Evolutionary conservation across 805 yeast genomes (phyloP), one percentile per base, ranked within the genome.

Genomic region (Zygoascus flipseniorum): DNA sequence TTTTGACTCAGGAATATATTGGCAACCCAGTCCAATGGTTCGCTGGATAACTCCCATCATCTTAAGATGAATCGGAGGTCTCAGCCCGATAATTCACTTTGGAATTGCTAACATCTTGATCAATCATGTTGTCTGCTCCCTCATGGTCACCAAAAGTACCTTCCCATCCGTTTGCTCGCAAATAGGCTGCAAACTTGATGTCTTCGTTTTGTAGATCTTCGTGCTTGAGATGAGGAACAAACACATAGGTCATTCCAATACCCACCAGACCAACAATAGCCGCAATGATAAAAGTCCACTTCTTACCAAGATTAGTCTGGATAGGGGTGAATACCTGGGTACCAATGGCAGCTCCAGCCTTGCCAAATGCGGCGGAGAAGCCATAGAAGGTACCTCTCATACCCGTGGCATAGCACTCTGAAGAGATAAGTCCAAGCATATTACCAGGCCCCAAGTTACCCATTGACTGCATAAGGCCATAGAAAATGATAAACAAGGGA

Each of bases 261-360:
- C 93, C 93, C 6, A 72, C 72, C 8, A 80, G 67, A 51, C 93
- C 92, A 61, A 86, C 76, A 50, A 78, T 71, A 13, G 93, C 93
- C 26, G 90, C 86, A 61, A 86, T 83, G 59, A 86, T 85, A 62
- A 86, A 86, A 5, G 92, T 85, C 87, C 88, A 86, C 55, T 71
- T 71, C 60, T 79, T 72, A 37, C 93, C 93, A 57, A 83, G 71
- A 62, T 83, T 67, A 43, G 62, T 67, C 68, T 82, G 80, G 59
- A 86, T 84, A 16, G 88, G 85, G 9, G 82, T 79, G 69, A 86
- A 86, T 16, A 77, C 77, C 65, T 82, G 79, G 23, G 89, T 84
- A 31, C 93, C 93, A 19, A 84, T 81, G 20, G 84, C 89, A n/a
- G 92, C 93, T 53, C 93, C 95, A 26, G 83, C 85, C 67, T 86